Conservation (phyloP, 164 flowering plant genomes). For the Malania oleifera region DNA sequence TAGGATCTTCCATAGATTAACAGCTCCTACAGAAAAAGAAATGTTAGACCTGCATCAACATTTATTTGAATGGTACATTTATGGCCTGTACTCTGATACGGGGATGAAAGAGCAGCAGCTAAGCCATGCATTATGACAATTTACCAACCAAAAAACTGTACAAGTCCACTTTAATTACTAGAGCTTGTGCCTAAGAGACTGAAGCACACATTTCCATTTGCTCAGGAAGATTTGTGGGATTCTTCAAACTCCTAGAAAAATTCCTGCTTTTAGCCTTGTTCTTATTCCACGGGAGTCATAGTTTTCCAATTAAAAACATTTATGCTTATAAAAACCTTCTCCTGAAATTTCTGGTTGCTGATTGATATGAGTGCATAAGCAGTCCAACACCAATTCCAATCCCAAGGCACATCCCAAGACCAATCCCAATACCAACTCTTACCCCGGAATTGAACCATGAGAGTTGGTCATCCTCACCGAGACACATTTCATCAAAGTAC, state of each 20-base stretch:
- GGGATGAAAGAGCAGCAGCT: not conserved
- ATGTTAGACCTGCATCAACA: no score
- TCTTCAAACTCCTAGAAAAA: not conserved
- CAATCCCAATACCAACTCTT: slow-evolving; percentile 90
- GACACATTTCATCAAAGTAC: slow-evolving; percentile 54
- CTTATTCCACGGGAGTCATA: not conserved
- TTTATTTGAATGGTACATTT: not conserved
- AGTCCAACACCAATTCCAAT: slow-evolving; percentile 85
- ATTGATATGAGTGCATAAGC: slow-evolving; percentile 89
- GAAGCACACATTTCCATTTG: not conserved
- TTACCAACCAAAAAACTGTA: slow-evolving; percentile 15
- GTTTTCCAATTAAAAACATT: not conserved
- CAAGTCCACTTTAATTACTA: slow-evolving; percentile 8
- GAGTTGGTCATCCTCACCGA: slow-evolving; percentile 77
- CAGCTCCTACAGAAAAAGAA: no score
- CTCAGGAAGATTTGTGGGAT: not conserved
- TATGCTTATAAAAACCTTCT: slow-evolving; percentile 51
- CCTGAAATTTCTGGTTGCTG: slow-evolving; percentile 77
- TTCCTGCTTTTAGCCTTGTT: no score
- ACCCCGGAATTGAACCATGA: slow-evolving; percentile 96
- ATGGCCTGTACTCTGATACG: slow-evolving; percentile 2
- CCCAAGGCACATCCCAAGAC: slow-evolving; percentile 92
- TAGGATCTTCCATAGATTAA: no score
- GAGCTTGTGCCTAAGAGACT: slow-evolving; percentile 4
- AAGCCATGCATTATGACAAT: not conserved